Base-by-base conservation (phyloP, 1,139 yeast species). In the Saccharomyces hybrid region DNA sequence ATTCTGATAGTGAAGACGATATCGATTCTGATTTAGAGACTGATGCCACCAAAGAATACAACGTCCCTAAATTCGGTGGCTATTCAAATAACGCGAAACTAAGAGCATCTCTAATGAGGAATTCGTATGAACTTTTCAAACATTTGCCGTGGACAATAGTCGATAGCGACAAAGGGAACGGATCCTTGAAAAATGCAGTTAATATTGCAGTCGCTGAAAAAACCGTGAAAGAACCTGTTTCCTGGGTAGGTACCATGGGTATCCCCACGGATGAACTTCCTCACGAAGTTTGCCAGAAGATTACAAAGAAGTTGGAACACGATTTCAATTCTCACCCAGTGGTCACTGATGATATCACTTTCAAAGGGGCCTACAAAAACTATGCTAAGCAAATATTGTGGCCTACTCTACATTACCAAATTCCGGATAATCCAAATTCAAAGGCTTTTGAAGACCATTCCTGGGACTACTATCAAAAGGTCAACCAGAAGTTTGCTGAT, bases 171-270 rank as follows among this genome's bases (percentile, higher is more conserved):
- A 81, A 83, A 59, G 96, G 97, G 7, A 91, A 91, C 64, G 95
- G 90, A n/a, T 91, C 96, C 2, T 77, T 91, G 61, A 79, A 82
- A 56, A 91, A 91, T 61, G 97, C 97, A 0, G 80, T 91, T 14
- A 77, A 78, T 50, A 72, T 84, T 5, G 85, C 93, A 0, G 61
- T 73, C 34, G 66, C 71, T 3, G 78, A 78, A 31, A 72, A 75
- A 3, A 73, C 76, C 1, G 71, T 80, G 11, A 73, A 77, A 6
- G 73, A 77, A 5, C 70, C 76, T 2, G 76, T 80, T 51, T 75
- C 74, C 57, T 90, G 96, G 96, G 81, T 90, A 2, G 98, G 98
- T 8, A 84, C 95, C 0, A 73, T 86, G 50, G 93, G 96, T 16
- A 85, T 89, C 79, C 95, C 97, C 16, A 84, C 90, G 14, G 97